Evolutionary conservation across 371 early-diverging fungal genomes (phyloP), one percentile per base, ranked within the genome.

Genomic region (Conidiobolus incongruus): DNA sequence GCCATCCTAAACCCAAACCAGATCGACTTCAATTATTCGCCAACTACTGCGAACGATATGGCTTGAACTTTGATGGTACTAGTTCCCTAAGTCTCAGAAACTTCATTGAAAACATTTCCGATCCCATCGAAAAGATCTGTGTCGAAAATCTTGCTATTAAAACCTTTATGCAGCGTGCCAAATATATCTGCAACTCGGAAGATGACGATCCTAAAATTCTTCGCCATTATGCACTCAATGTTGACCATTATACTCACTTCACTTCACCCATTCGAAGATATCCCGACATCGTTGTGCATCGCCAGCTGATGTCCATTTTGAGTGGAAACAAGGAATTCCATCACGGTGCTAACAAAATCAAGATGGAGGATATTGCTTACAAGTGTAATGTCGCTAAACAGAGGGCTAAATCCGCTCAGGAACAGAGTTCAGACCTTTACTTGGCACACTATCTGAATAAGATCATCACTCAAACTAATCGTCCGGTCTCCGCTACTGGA

Each of bases 241-340:
- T 78, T 0, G 79, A 75, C 0, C 56, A 86, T 16, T 95, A 95
- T 63, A 93, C 96, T 17, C 96, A 95, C 53, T 95, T 95, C 51
- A 95, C 96, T 1, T 95, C 96, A 2, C 99, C 99, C 2, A 99
- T 99, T 50, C 80, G 99, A 38, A 77, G 99, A 32, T 99, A 93
- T 59, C 84, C 99, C 35, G 99, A 99, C 67, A 65, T 99, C 39
- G 63, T 98, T 51, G 99, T 99, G 3, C 99, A 99, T 53, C 82
- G 98, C n/a, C 69, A 72, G 55, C 55, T 88, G 12, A 61, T 63
- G 19, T 20, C 19, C 17, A 29, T 44, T 21, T 13, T 23, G 15
- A 6, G 2, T 12, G 26, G 26, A 5, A 8, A 17, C 2, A 17
- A 29, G 15, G 28, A 38, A n/a, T 13, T 23, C 32, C 6, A 2